A percentile compares a stretch with the other conserved stretches of the same genome.
Evolutionary conservation across 805 yeast genomes (phyloP).

Genomic region (Cyberlindnera maclurae): DNA sequence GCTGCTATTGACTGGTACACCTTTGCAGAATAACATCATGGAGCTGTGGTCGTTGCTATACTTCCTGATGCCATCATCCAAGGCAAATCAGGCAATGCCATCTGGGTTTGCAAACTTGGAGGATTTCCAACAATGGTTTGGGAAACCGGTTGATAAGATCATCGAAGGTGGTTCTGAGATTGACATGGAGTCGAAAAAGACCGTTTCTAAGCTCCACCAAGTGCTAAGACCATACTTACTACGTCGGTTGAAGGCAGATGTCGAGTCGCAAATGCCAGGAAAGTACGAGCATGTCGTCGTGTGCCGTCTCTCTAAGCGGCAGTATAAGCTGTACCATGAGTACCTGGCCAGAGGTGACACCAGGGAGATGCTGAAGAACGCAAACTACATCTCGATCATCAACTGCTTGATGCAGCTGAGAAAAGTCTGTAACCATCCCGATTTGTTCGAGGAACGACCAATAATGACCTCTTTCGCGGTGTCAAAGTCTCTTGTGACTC

Average conservation of each 20-base stretch:
- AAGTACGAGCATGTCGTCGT: conserved; percentile 92
- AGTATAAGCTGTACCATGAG: conserved; percentile 87
- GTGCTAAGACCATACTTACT: conserved; percentile 87
- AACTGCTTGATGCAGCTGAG: conserved; percentile 97
- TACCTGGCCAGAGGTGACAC: conserved; percentile 97
- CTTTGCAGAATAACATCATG: conserved; percentile 88
- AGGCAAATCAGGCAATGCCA: conserved; percentile 68
- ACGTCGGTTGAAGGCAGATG: conserved; percentile 91
- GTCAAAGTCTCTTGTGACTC: conserved; percentile 51
- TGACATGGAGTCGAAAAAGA: conserved; percentile 72
- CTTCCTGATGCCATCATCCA: conserved; percentile 90
- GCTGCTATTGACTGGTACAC: conserved; percentile 89
- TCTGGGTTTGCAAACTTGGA: conserved; percentile 90
- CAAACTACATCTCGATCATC: conserved; percentile 89
- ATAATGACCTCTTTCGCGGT: conserved; percentile 84
- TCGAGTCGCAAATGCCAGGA: conserved; percentile 98
- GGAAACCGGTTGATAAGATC: conserved; percentile 91
- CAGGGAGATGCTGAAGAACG: conserved; percentile 85
- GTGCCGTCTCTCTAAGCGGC: conserved; percentile 89
- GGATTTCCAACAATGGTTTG: conserved; percentile 97
- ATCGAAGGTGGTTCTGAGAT: conserved; percentile 66
- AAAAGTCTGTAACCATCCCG: conserved; percentile 95
- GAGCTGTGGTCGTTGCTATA: conserved; percentile 95
- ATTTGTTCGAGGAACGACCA: conserved; percentile 92
- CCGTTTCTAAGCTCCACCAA: conserved; percentile 86